Conservation (phyloP, 2,329 filamentous ascomycete genomes). For the Fusarium sp. region DNA sequence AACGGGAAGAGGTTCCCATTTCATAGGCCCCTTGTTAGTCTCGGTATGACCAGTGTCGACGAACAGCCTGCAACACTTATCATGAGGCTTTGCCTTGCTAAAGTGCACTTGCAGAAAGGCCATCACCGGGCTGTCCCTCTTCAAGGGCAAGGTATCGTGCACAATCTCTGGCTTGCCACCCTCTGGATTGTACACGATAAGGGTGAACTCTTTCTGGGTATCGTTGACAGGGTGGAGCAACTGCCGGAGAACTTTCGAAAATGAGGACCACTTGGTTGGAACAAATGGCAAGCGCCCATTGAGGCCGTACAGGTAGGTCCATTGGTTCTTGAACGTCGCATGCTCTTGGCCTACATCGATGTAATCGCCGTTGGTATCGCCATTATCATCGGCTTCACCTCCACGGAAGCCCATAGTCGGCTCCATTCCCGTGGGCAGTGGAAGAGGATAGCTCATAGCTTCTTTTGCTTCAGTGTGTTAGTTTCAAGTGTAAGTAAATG, state of each 20-base stretch:
- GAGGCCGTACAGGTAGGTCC: conserved; percentile 42
- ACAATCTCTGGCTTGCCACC: background rate
- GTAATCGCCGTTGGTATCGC: conserved; percentile 4
- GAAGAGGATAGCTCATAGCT: conserved; percentile 7
- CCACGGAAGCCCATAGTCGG: conserved; percentile 31
- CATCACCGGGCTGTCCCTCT: background rate
- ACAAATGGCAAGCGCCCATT: conserved; percentile 50
- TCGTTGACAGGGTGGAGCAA: conserved; percentile 30
- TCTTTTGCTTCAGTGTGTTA: conserved; percentile 29
- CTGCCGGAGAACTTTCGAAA: conserved; percentile 37
- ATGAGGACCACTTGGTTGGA: conserved; percentile 36
- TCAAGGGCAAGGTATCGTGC: conserved; percentile 23
- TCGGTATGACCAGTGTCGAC: conserved; percentile 20
- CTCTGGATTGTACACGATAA: conserved; percentile 31
- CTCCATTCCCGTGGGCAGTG: conserved; percentile 5
- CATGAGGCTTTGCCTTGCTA: background rate
- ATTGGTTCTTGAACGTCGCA: conserved; percentile 4
- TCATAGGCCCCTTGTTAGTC: background rate
- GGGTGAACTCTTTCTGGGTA: background rate
- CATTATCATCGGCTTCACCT: background rate
- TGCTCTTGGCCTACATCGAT: background rate
- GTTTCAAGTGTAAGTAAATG: background rate
- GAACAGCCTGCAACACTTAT: conserved; percentile 42
- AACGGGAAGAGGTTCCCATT: conserved; percentile 40
- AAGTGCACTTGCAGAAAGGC: conserved; percentile 17